Conservation (phyloP, 148 eudicot genomes). For the Heliosperma pusillum region DNA sequence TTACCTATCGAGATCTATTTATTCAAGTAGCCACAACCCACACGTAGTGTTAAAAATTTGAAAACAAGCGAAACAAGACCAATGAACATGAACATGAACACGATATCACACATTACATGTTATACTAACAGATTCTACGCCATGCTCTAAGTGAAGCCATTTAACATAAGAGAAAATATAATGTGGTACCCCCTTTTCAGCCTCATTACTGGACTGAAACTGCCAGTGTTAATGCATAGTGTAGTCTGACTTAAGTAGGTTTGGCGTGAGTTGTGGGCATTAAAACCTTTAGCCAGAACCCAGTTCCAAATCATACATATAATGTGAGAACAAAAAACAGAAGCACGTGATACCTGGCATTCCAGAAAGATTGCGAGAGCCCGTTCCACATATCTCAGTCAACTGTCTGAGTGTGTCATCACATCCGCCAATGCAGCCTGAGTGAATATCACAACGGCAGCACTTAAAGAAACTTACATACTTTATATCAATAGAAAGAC, state of each 20-base stretch:
- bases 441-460: conserved; percentile 2
- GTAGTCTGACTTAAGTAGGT: neutral
- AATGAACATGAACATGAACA: neutral
- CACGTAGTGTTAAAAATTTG: no score
- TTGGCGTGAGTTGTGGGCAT: neutral
- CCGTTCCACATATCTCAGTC: conserved; percentile 85
- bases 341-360: conserved; percentile 40
- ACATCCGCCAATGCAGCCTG: conserved; percentile 97
- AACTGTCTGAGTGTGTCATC: conserved; percentile 74
- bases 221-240: neutral
- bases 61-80: neutral
- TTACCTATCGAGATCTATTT: no score
- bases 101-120: neutral
- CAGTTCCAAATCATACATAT: neutral
- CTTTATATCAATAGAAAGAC: neutral
- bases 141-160: neutral
- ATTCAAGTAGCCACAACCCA: no score
- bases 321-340: neutral
- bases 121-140: neutral
- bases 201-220: neutral
- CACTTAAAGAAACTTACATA: neutral
- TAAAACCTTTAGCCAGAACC: neutral
- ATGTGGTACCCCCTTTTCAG: neutral
- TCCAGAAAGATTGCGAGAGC: conserved; percentile 61
- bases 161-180: no score